These are phyloP conservation scores for Penicillium waksmanii DNA, from an alignment of 495 filamentous ascomycete species.

Conservation along the genomic window DNA sequence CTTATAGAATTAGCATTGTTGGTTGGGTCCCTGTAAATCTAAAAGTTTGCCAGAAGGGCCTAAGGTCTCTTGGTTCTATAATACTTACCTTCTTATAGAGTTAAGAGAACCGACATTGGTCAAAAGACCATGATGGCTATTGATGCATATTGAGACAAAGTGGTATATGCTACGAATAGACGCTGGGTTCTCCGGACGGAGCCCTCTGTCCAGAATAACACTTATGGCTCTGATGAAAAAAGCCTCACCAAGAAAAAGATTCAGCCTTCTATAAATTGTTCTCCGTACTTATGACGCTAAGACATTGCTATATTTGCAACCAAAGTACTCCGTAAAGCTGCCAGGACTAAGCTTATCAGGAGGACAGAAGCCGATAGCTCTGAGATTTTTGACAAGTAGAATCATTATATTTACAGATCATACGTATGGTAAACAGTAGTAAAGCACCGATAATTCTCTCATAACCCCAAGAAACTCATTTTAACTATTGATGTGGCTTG, in stretches of 20 bases:
- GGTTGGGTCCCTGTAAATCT: neutral
- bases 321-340: conserved; percentile 10
- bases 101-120: conserved; percentile 13
- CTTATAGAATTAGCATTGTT: conserved; percentile 10
- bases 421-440: neutral
- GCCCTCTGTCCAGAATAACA: conserved; percentile 3
- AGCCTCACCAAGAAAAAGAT: neutral
- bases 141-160: neutral
- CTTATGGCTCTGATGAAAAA: conserved; percentile 9
- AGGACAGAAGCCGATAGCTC: conserved; percentile 7
- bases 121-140: neutral
- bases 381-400: neutral
- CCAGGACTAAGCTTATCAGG: conserved; percentile 9
- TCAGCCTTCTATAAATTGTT: conserved; percentile 10
- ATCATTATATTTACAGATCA: conserved; percentile 5
- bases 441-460: too few relatives aligned
- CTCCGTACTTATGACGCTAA: conserved; percentile 8
- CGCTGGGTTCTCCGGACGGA: conserved; percentile 9
- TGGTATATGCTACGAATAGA: neutral
- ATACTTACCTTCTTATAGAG: conserved; percentile 8
- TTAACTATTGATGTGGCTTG: conserved; percentile 5
- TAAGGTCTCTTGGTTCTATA: conserved; percentile 1
- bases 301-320: conserved; percentile 2
- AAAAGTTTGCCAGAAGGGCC: conserved; percentile 5
- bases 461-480: conserved; percentile 7